Evolutionary conservation across 2,329 filamentous ascomycete species (phyloP).

Genomic region (Paecilomyces fulvus): DNA sequence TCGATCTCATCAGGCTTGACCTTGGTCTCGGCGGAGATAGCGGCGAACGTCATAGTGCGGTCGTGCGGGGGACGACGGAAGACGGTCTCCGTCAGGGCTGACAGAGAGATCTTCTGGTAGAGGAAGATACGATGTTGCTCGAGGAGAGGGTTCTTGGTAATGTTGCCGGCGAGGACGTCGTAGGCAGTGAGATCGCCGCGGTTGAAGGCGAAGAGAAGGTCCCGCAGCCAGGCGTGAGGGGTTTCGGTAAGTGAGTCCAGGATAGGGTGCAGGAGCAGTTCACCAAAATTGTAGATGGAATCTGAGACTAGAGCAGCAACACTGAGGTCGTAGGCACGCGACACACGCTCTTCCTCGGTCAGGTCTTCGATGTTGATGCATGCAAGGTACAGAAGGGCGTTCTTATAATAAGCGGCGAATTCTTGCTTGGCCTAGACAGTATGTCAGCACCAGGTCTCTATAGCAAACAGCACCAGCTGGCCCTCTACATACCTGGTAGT

Average conservation of each 20-base stretch:
- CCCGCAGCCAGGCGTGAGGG: slow-evolving; percentile 77
- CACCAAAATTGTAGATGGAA: slow-evolving; percentile 98
- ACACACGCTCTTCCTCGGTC: slow-evolving; percentile 63
- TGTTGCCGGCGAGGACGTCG: slow-evolving; percentile 71
- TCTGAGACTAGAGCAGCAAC: slow-evolving; percentile 88
- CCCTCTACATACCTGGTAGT: slow-evolving; percentile 62
- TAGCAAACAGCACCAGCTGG: neutral
- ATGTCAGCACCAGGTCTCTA: neutral
- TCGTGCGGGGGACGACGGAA: slow-evolving; percentile 94
- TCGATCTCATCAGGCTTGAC: slow-evolving; percentile 88
- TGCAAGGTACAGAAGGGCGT: slow-evolving; percentile 92
- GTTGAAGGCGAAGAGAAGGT: slow-evolving; percentile 97
- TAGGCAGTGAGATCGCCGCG: slow-evolving; percentile 84
- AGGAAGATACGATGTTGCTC: slow-evolving; percentile 73
- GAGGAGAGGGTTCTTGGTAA: slow-evolving; percentile 71
- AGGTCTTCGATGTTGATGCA: slow-evolving; percentile 80
- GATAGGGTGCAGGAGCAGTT: slow-evolving; percentile 95
- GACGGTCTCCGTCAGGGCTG: slow-evolving; percentile 88
- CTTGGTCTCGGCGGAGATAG: slow-evolving; percentile 87
- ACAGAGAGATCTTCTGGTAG: slow-evolving; percentile 96
- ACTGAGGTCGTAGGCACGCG: slow-evolving; percentile 83
- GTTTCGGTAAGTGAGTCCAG: slow-evolving; percentile 72
- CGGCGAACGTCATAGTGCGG: slow-evolving; percentile 82
- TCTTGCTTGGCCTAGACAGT: slow-evolving; percentile 61
- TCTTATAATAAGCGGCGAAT: slow-evolving; percentile 95